Evolutionary conservation across 1,139 yeast species (phyloP), one percentile per base, ranked within the genome.

Genomic region (Suhomyces kunorum): DNA sequence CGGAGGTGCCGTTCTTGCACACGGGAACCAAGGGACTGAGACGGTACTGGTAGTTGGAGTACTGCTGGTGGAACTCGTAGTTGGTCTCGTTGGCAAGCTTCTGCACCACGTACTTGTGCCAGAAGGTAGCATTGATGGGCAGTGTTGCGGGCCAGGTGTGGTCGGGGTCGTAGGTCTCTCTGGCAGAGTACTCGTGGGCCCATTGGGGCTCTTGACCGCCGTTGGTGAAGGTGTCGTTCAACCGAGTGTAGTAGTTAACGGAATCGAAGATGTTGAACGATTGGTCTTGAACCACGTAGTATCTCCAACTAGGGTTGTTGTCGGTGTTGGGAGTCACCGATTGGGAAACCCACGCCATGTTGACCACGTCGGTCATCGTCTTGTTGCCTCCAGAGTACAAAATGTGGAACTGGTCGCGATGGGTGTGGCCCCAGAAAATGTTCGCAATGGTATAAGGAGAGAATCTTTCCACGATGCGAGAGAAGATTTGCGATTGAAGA

Each of bases 341-440:
- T 47, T 80, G 88, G 1, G 76, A 71, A 39, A 83, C 73, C 84
- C 84, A 83, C 0, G 86, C 82, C 39, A 77, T 67, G 52, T 74
- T 73, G 22, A 81, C 50, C 3, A 77, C 78, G 33, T 70, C 70
- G 3, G 64, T 70, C 19, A 65, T 65, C 11, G 68, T 64, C 40
- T 65, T 63, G 19, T 67, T 54, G 22, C 65, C 51, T 40, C 66
- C 63, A 18, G 71, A 59, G 52, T 81, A 81, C 38, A 80, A 59
- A 8, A 83, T 66, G 37, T 76, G 73, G 64, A 81, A 82, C 58
- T 82, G 84, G 59, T 83, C 90, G 50, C 68, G 66, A 54, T 83
- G 90, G 8, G 87, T 83, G 55, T 83, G 89, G 17, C 88, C 90
- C 55, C 74, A 81, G 64, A 83, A 83, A 13, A 81, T 66, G 38